phyloP scores from a whole-genome alignment of 805 yeast genomes.

The Clavispora asparagi region DNA sequence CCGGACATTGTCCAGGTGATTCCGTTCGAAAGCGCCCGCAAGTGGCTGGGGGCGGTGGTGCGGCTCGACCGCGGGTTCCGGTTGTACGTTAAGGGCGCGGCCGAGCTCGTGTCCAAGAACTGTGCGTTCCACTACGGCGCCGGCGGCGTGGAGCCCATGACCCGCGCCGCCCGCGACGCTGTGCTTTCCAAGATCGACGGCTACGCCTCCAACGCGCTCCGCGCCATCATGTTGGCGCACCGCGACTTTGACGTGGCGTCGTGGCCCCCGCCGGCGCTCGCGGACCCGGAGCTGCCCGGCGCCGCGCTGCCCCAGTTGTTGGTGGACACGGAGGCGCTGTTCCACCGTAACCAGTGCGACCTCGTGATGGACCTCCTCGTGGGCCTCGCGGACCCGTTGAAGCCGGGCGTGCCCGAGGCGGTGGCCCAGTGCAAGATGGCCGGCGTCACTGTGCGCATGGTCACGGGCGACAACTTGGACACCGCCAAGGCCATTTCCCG shows the following conservation, averaged over 20 bases:
- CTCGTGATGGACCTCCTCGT: slow-evolving; percentile 52
- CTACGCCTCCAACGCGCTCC: slow-evolving; percentile 73
- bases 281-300: slow-evolving; percentile 20
- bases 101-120: slow-evolving; percentile 71
- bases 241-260: slow-evolving; percentile 48
- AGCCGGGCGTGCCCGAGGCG: slow-evolving; percentile 86
- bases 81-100: slow-evolving; percentile 85
- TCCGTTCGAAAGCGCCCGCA: slow-evolving; percentile 89
- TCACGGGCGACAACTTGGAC: slow-evolving; percentile 89
- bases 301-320: slow-evolving; percentile 40
- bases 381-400: slow-evolving; percentile 93
- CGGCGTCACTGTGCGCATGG: slow-evolving; percentile 95
- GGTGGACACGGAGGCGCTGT: slow-evolving; percentile 14
- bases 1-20: slow-evolving; percentile 56
- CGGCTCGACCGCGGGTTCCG: slow-evolving; percentile 47
- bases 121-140: slow-evolving; percentile 42
- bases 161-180: slow-evolving; percentile 23
- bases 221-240: slow-evolving; percentile 89
- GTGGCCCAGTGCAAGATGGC: slow-evolving; percentile 82
- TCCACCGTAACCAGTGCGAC: slow-evolving; percentile 8
- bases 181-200: slow-evolving; percentile 34
- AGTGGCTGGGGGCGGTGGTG: slow-evolving; percentile 85
- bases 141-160: slow-evolving; percentile 25
- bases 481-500: slow-evolving; percentile 91
- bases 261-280: slow-evolving; percentile 68